phyloP scores from a whole-genome alignment of 1,284 basidiomycete species.

The Cutaneotrichosporon daszewskae region DNA sequence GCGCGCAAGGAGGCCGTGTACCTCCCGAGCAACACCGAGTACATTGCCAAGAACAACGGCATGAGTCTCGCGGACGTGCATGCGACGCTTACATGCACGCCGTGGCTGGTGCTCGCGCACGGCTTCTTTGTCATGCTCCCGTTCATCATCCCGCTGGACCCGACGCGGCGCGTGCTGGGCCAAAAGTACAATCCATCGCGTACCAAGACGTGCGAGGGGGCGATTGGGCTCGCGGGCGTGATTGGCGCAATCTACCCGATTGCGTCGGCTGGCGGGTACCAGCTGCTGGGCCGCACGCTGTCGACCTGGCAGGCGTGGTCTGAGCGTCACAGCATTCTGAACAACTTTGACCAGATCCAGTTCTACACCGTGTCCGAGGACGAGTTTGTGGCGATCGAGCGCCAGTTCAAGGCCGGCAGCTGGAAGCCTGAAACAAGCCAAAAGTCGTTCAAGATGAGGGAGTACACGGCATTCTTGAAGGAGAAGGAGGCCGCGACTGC shows the following conservation, averaged over 20 bases:
- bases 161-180: conserved; percentile 25
- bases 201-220: conserved; percentile 49
- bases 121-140: conserved; percentile 25
- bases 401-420: conserved; percentile 58
- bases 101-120: conserved; percentile 21
- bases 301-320: conserved; percentile 31
- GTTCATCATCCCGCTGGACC: conserved; percentile 28
- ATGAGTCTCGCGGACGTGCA: conserved; percentile 11
- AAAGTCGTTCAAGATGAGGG: conserved; percentile 20
- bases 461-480: conserved; percentile 9
- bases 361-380: conserved; percentile 29
- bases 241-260: conserved; percentile 62
- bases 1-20: conserved; percentile 53
- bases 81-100: conserved; percentile 15
- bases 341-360: conserved; percentile 60
- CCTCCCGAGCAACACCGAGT: conserved; percentile 61
- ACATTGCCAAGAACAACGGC: conserved; percentile 58
- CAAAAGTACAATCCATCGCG: conserved; percentile 50
- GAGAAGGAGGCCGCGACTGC: conserved; percentile 43
- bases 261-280: conserved; percentile 62
- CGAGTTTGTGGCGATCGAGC: conserved; percentile 51
- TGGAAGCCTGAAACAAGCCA: conserved; percentile 52
- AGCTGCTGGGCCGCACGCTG: conserved; percentile 52
- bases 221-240: conserved; percentile 52
- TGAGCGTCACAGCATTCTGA: conserved; percentile 58